phyloP scores from a whole-genome alignment of 495 filamentous ascomycete species.

The Bathelium albidoporum region DNA sequence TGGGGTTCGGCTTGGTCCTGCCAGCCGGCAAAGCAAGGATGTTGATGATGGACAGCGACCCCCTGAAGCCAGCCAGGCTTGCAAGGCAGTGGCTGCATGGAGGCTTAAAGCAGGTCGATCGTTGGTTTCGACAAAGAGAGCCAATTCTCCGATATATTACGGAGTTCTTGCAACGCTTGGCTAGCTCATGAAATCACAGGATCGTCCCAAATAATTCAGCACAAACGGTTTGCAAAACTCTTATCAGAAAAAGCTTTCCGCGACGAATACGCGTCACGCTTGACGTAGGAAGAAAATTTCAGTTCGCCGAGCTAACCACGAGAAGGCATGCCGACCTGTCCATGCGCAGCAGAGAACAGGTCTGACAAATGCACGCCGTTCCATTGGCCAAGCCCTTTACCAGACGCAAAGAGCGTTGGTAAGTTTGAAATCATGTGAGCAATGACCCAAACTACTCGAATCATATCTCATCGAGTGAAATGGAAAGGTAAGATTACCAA shows the following conservation, averaged over 20 bases:
- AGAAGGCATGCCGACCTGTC: too few relatives aligned
- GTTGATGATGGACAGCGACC: conserved; percentile 1
- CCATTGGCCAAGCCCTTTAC: neutral
- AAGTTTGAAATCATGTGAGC: conserved; percentile 1
- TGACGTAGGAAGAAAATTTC: neutral
- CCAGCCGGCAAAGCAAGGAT: neutral
- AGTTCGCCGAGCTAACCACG: neutral
- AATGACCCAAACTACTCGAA: neutral
- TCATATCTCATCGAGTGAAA: neutral
- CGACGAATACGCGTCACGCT: neutral
- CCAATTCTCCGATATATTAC: conserved; percentile 2
- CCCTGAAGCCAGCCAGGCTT: neutral
- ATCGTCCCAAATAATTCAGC: neutral
- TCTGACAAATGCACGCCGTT: neutral
- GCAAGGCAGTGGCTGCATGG: neutral
- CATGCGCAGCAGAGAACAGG: neutral
- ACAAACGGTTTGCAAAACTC: neutral
- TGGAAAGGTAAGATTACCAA: neutral
- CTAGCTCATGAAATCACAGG: neutral
- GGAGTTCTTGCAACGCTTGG: neutral
- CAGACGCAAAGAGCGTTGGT: neutral
- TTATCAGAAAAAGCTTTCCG: neutral
- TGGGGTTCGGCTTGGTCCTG: neutral
- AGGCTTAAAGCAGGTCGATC: conserved; percentile 5
- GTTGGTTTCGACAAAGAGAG: neutral